Base-by-base conservation (phyloP, 2,329 filamentous ascomycete genomes). In the Nigrograna mackinnonii region DNA sequence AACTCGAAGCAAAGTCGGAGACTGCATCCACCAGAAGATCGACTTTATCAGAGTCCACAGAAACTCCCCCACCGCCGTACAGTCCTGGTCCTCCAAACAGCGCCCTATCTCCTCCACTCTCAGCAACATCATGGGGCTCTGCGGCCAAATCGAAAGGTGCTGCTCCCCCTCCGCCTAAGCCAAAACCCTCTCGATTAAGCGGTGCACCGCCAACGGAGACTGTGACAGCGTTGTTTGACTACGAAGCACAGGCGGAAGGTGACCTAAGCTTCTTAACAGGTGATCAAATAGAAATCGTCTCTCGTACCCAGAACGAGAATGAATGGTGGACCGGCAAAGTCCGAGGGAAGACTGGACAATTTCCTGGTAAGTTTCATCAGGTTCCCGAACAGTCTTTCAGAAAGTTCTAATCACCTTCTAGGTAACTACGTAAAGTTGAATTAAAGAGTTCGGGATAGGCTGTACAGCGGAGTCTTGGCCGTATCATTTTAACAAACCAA, bases 321-420 rank as follows among this genome's bases (percentile, higher is more conserved):
- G 94, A 99, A 70, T 99, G 94, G 94, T 99, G 94, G 94, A 85
- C 79, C 6, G 94, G 94, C 26, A 88, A 83, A 64, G 65, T 95
- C 40, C 78, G 86, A 45, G 90, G 87, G 36, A 86, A 86, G 71
- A 77, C 88, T 62, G 94, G 94, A 19, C 92, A 97, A 64, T 99
- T 99, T 68, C 94, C 94, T 72, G 94, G 94, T 96, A 78, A 65
- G 83, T 70, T 14, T 13, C 5, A 6, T 5, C 9, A 22, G 2
- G 18, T 3, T n/a, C 3, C 6, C 24, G 0, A 7, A 11, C 6
- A 9, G 24, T 28, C 9, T 28, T n/a, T 4, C 17, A 7, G 9
- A 22, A 55, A 64, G 36, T 45, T 62, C 46, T 69, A 56, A 62
- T 63, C 56, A 47, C 35, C 19, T 22, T 6, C 21, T 35, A 72